A percentile compares a stretch with the other conserved stretches of the same genome.
These are phyloP conservation scores for Dacryopinax primogenitus DNA, from an alignment of 768 basidiomycete genomes.

Conservation along the genomic window DNA sequence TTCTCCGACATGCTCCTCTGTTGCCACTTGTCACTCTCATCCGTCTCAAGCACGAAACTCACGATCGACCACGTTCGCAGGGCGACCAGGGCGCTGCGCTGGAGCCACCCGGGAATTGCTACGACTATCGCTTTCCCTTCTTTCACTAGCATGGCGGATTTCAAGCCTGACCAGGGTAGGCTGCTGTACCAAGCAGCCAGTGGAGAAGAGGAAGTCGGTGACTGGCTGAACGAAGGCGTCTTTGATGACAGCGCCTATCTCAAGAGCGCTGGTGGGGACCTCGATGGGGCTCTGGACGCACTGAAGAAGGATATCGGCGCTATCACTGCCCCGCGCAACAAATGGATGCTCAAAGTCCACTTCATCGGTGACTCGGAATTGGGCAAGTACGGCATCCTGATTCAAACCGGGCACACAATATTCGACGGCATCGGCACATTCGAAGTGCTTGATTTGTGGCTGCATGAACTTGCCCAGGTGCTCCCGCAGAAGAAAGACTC, in stretches of 20 bases:
- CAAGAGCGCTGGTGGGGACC: not conserved
- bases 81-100: not conserved
- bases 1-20: constrained; percentile 1
- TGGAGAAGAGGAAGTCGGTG: not conserved
- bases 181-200: not conserved
- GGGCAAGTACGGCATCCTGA: not conserved
- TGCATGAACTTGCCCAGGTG: not conserved
- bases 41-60: not conserved
- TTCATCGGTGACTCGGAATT: not conserved
- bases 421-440: not conserved
- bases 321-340: not conserved
- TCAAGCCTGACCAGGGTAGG: not conserved
- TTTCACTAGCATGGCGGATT: not conserved
- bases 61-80: not conserved
- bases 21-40: not conserved
- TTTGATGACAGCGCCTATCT: not conserved
- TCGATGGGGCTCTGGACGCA: not conserved
- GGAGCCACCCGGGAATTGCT: not conserved
- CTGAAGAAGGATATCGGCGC: not conserved
- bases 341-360: constrained; percentile 7
- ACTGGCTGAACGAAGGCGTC: not conserved
- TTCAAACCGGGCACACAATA: not conserved
- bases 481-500: not conserved
- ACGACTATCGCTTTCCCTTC: not conserved
- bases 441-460: constrained; percentile 3